Base-by-base conservation (phyloP, 2,329 filamentous ascomycete species). In the Tothia fuscella region DNA sequence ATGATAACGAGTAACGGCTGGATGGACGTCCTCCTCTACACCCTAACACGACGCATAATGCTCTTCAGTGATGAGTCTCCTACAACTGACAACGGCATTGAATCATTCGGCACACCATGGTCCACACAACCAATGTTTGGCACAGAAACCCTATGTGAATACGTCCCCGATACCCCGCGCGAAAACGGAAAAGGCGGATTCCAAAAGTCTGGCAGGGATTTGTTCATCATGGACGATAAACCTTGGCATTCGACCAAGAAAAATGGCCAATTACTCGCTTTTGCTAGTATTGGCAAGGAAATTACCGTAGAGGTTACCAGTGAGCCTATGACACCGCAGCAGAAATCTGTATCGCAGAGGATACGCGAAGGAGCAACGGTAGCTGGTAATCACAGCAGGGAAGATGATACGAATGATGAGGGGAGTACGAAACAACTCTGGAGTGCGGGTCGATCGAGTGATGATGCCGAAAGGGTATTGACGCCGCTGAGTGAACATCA, bases 1-100 rank as follows among this genome's bases (percentile, higher is more conserved):
- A 60, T 77, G 49, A 72, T 77, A 44, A 71, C 71, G 3, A 71
- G 66, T 24, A 76, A 72, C 44, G 74, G 74, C 14, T 68, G 73
- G 57, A 66, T 76, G 16, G 73, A 78, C 50, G 71, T 72, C 10
- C 52, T 74, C 2, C 62, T 78, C 3, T 78, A 76, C 58, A 71
- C 71, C 0, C 56, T 74, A 4, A 77, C 74, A 0, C 66, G 74
- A 12, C 67, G 67, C 42, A 68, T 70, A 35, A 63, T 76, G 47
- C 63, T 77, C 28, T 59, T 70, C 49, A 66, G 68, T 45, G 65
- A 69, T 38, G 67, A 70, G 44, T 61, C 57, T 12, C 59, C 50
- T 50, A 58, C 46, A 49, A 20, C 28, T 6, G 30, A 41, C 16
- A 41, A 35, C 14, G 37, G 38, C 9, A 28, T 34, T 21, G 42